Evolutionary conservation across 495 filamentous ascomycete species (phyloP).

Genomic region (Paragyromitra xinjiangensis): DNA sequence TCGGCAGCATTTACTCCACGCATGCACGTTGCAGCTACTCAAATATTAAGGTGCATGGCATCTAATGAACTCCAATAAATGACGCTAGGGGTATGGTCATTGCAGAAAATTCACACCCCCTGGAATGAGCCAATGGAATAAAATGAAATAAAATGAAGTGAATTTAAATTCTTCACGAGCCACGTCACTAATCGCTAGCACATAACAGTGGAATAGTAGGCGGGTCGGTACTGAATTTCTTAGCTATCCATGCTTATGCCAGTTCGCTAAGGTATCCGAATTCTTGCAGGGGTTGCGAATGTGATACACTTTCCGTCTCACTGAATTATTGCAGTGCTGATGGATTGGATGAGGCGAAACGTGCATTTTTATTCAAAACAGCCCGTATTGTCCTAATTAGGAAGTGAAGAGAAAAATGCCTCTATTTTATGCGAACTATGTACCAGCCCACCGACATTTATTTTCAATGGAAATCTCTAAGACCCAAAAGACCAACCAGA

Average conservation of each 20-base stretch:
- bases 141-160: no score
- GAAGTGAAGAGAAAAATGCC: slow-evolving; percentile 7
- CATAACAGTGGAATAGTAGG: not conserved
- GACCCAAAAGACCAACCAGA: slow-evolving; percentile 36
- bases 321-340: not conserved
- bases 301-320: slow-evolving; percentile 8
- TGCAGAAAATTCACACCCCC: not conserved
- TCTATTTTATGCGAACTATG: slow-evolving; percentile 36
- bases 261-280: not conserved
- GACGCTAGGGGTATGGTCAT: slow-evolving; percentile 2
- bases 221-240: not conserved
- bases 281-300: not conserved
- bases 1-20: not conserved
- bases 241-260: not conserved
- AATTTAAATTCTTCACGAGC: not conserved
- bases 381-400: not conserved
- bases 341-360: slow-evolving; percentile 11
- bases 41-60: not conserved
- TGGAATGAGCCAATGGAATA: not conserved
- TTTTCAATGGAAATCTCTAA: slow-evolving; percentile 29
- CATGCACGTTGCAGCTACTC: not conserved
- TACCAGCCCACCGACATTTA: slow-evolving; percentile 27
- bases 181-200: not conserved
- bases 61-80: slow-evolving; percentile 1
- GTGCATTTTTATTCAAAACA: slow-evolving; percentile 13